Conservation (phyloP, 2,329 filamentous ascomycete species). For the Clarireedia paspali region DNA sequence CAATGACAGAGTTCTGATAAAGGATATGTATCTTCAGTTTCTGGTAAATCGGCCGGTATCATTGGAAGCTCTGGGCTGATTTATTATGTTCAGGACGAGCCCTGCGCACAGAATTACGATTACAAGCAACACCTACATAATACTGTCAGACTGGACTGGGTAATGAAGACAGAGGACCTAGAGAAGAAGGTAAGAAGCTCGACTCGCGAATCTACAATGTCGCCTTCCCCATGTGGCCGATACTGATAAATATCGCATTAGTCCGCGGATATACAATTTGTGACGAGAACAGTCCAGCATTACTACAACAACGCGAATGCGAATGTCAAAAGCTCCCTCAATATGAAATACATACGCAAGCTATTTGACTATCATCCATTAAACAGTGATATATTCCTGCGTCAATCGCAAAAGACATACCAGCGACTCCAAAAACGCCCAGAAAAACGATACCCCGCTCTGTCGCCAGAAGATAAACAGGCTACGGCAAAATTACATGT, state of each 20-base stretch:
- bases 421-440: slow-evolving; percentile 38
- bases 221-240: neutral
- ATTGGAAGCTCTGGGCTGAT: neutral
- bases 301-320: slow-evolving; percentile 32
- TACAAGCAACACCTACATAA: slow-evolving; percentile 39
- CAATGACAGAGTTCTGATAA: slow-evolving; percentile 52
- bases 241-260: neutral
- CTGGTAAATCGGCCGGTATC: neutral
- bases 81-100: neutral
- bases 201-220: neutral
- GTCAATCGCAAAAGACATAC: slow-evolving; percentile 54
- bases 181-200: slow-evolving; percentile 34
- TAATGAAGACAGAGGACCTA: slow-evolving; percentile 32
- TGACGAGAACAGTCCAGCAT: neutral
- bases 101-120: slow-evolving; percentile 24
- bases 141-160: slow-evolving; percentile 35
- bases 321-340: slow-evolving; percentile 34
- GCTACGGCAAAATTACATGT: slow-evolving; percentile 64
- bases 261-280: neutral
- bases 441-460: slow-evolving; percentile 6
- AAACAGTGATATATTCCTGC: slow-evolving; percentile 54
- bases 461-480: slow-evolving; percentile 39
- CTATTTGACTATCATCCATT: slow-evolving; percentile 37
- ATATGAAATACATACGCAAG: slow-evolving; percentile 37
- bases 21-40: slow-evolving; percentile 29